Evolutionary conservation across 2,329 filamentous ascomycete genomes (phyloP).

Genomic region (Neofusicoccum sp.): DNA sequence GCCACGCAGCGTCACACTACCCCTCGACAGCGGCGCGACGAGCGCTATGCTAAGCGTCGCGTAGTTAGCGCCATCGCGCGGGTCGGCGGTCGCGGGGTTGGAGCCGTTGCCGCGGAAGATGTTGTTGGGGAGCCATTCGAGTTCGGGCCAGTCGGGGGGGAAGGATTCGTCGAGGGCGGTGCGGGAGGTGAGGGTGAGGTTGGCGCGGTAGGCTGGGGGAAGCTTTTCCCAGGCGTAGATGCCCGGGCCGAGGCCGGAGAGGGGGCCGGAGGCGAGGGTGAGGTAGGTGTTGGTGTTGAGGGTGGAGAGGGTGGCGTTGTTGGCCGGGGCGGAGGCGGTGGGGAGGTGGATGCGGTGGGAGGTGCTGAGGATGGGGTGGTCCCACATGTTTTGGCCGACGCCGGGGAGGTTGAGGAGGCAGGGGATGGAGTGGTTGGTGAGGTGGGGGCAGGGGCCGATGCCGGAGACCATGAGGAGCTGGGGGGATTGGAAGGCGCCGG

Average conservation of each 20-base stretch:
- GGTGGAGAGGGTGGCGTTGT: not conserved
- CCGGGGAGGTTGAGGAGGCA: conserved; percentile 8
- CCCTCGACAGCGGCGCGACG: conserved; percentile 33
- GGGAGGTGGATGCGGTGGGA: not conserved
- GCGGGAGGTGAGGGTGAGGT: conserved; percentile 16
- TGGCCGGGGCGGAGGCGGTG: not conserved
- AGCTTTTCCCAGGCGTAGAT: conserved; percentile 27
- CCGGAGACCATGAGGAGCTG: conserved; percentile 53
- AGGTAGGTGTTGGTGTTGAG: not conserved
- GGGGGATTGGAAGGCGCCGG: conserved; percentile 45
- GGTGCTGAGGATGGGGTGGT: not conserved
- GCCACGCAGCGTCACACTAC: conserved; percentile 33
- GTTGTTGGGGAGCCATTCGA: conserved; percentile 26
- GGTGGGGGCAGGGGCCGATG: conserved; percentile 1
- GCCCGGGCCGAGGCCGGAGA: not conserved
- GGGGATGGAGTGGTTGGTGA: not conserved
- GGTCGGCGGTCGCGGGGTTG: conserved; percentile 11
- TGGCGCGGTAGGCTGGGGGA: conserved; percentile 14
- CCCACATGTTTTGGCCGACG: conserved; percentile 16
- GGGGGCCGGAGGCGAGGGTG: not conserved
- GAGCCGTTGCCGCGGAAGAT: not conserved
- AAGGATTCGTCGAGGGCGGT: conserved; percentile 19
- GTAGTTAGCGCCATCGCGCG: conserved; percentile 25
- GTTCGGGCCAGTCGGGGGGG: conserved; percentile 28
- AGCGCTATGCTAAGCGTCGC: conserved; percentile 27